Conservation (phyloP, 192 early-diverging fungal species). For the Polychytrium aggregatum region DNA sequence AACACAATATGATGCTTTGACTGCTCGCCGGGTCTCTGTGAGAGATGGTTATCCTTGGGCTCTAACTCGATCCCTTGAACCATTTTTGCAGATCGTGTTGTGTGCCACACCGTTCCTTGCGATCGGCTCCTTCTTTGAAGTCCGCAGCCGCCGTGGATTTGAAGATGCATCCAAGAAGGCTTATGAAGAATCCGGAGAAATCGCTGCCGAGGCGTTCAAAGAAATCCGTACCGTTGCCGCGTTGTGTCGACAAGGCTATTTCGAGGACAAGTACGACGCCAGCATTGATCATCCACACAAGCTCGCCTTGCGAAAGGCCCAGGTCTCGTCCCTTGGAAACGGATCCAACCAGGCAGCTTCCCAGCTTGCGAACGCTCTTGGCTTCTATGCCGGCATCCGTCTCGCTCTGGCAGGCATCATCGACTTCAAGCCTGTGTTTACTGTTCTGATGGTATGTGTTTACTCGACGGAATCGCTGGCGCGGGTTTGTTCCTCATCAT, state of each 20-base stretch:
- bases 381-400: conserved; percentile 78
- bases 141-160: conserved; percentile 39
- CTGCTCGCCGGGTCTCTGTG: too few relatives aligned
- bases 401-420: too few relatives aligned
- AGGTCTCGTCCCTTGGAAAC: conserved; percentile 52
- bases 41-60: too few relatives aligned
- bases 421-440: conserved; percentile 20
- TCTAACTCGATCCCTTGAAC: too few relatives aligned
- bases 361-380: conserved; percentile 60
- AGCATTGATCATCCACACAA: conserved; percentile 58
- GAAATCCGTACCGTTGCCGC: conserved; percentile 79
- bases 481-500: too few relatives aligned
- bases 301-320: conserved; percentile 50
- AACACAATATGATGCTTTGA: too few relatives aligned
- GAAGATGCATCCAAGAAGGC: conserved; percentile 52
- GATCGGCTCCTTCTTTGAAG: conserved; percentile 47
- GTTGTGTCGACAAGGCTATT: conserved; percentile 55
- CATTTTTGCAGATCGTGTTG: conserved; percentile 55
- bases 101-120: conserved; percentile 45
- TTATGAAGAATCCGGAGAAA: conserved; percentile 53
- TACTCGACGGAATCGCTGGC: too few relatives aligned
- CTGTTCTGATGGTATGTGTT: conserved; percentile 25
- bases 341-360: conserved; percentile 56
- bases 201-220: conserved; percentile 74
- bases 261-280: conserved; percentile 50